Evolutionary conservation across 441 rosid species (phyloP).

Genomic region (Monsonia emarginata): DNA sequence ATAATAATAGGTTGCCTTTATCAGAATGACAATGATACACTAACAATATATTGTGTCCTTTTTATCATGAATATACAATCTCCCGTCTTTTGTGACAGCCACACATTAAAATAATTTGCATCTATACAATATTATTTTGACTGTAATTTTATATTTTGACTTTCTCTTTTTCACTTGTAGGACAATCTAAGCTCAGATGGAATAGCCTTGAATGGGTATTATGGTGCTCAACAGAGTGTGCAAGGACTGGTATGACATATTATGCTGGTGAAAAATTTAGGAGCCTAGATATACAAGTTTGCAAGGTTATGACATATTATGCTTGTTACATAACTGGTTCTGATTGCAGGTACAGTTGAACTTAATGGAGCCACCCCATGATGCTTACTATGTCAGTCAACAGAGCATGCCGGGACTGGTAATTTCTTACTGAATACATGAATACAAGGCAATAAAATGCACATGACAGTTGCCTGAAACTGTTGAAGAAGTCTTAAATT

Average conservation of each 20-base stretch:
- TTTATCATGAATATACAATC: slow-evolving; percentile 16
- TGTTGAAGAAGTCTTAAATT: background rate
- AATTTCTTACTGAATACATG: slow-evolving; percentile 14
- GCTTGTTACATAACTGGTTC: slow-evolving; percentile 10
- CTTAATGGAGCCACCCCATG: slow-evolving; percentile 60
- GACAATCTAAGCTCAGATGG: slow-evolving; percentile 29
- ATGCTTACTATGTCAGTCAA: slow-evolving; percentile 48
- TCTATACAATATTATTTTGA: slow-evolving; percentile 18
- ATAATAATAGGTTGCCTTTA: background rate
- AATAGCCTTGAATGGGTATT: slow-evolving; percentile 35
- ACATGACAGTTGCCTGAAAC: slow-evolving; percentile 5
- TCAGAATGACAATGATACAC: background rate
- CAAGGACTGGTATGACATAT: slow-evolving; percentile 43
- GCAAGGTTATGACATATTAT: background rate
- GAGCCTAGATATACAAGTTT: slow-evolving; percentile 1
- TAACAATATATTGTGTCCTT: slow-evolving; percentile 13
- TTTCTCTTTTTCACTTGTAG: slow-evolving; percentile 15
- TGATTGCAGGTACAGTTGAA: slow-evolving; percentile 37
- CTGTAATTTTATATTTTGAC: background rate
- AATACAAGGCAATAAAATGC: background rate
- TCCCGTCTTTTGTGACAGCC: slow-evolving; percentile 12
- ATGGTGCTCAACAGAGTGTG: slow-evolving; percentile 45
- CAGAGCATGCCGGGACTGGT: slow-evolving; percentile 46
- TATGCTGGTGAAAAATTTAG: background rate
- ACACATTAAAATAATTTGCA: slow-evolving; percentile 8